These are phyloP conservation scores for Botrytis sinoallii DNA, from an alignment of 2,329 filamentous ascomycete species.

Conservation along the genomic window DNA sequence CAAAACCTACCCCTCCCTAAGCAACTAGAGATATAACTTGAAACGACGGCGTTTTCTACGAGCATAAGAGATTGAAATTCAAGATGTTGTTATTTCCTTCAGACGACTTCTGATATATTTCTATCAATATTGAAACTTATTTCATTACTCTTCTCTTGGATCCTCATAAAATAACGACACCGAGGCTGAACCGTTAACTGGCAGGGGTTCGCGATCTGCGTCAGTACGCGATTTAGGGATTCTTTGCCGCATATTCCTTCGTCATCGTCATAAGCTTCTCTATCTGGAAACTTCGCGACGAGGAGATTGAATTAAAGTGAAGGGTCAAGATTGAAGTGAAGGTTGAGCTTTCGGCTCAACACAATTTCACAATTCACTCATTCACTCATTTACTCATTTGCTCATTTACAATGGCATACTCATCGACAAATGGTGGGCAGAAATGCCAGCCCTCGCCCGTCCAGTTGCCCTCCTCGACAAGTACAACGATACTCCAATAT, in stretches of 20 bases:
- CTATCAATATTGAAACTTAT: neutral
- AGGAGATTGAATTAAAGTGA: conserved; percentile 5
- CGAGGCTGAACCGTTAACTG: conserved; percentile 4
- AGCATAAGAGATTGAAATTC: neutral
- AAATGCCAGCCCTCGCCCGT: conserved; percentile 20
- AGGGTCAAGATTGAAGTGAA: conserved; percentile 10
- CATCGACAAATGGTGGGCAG: conserved; percentile 19
- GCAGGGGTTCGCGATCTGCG: conserved; percentile 9
- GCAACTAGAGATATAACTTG: neutral
- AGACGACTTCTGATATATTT: neutral
- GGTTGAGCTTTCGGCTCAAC: conserved; percentile 16
- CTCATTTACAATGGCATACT: conserved; percentile 19
- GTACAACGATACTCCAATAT: conserved; percentile 24
- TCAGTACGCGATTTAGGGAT: neutral
- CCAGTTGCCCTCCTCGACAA: conserved; percentile 25
- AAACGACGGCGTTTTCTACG: conserved; percentile 1
- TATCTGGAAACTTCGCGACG: neutral
- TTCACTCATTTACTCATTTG: neutral
- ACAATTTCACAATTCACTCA: neutral
- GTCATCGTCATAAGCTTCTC: conserved; percentile 19
- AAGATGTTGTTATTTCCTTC: neutral
- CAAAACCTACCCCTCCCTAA: neutral
- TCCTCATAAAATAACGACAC: neutral
- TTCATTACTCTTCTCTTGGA: neutral
- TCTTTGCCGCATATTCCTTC: conserved; percentile 5